Evolutionary conservation across 768 basidiomycete species (phyloP), one percentile per base, ranked within the genome.

Genomic region (Lyophyllum semitale): DNA sequence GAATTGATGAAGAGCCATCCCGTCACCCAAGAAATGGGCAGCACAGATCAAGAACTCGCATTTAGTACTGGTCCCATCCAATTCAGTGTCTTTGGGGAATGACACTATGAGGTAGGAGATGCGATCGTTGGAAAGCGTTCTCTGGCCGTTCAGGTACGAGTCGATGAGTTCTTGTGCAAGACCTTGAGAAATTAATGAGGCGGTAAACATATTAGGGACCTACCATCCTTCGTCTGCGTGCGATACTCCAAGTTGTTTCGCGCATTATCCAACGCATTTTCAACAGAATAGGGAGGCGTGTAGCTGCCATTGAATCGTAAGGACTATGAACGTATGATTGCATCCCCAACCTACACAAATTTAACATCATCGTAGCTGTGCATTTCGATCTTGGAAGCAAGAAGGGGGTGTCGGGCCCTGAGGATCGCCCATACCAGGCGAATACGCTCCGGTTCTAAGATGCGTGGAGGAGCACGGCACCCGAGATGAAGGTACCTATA

Each of bases 11-110:
- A 93, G 77, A 1, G 91, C 88, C 86, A 93, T 92, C 20, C 93
- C 93, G 66, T 95, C 93, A 18, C 91, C 91, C 44, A 93, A 68
- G 68, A 88, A 93, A 66, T 95, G 93, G 7, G 88, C 83, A 3
- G 88, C 85, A 59, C 86, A 87, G 45, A 95, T 79, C 58, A 91
- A 72, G 51, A 93, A 70, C 63, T 93, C 83, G 63, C 78, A 85
- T 49, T 80, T 29, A 51, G 67, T 44, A 52, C 61, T 63, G 12
- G 27, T 50, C 27, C 59, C 52, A 12, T 50, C 49, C n/a, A 59
- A 55, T 48, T 51, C 55, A 26, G 26, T 3, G 23, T 50, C 22
- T 22, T 48, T 26, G 22, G 51, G 54, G 25, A 50, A 56, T 7
- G 59, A 61, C n/a, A 88, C 60, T 37, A 89, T 70, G 50, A 93